Base-by-base conservation (phyloP, 2,329 filamentous ascomycete genomes). In the Pyrenophora tritici-repentis region DNA sequence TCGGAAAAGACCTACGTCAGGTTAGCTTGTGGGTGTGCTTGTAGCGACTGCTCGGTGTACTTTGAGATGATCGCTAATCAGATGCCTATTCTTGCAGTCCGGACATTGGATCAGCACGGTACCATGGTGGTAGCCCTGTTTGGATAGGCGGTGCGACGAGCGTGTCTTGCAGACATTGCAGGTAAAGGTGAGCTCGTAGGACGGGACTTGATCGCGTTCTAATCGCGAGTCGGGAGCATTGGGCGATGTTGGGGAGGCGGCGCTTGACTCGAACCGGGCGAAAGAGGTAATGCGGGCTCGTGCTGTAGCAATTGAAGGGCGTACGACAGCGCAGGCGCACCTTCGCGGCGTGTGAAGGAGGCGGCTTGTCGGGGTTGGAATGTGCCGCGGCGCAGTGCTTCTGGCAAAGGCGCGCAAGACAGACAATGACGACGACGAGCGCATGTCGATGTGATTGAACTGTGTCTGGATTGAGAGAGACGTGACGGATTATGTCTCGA, bases 81-180 rank as follows among this genome's bases (percentile, higher is more conserved):
- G 77, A 77, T 99, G 94, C 18, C 91, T 83, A 70, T 90, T 92
- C 66, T 87, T 86, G 75, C 94, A 99, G 3, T 80, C 79, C 0
- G 94, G 93, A 71, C 94, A 99, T 29, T 88, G 87, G 59, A 97
- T 92, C 50, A 99, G 79, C 4, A 94, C 88, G 1, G 91, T 93
- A 31, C 94, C 94, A 57, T 87, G 81, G 75, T 97, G 92, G 72
- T 99, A 99, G 26, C 91, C 94, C 70, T 97, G 94, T 75, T 97
- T 97, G 24, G 90, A 91, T 64, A 99, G 81, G 42, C 83, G 83
- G 76, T 99, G 95, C 10, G 86, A 82, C n/a, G 90, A 95, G 50
- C 92, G 87, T 31, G 83, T 78, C 38, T 81, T 79, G 76, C 94
- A 99, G 26, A 90, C 90, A 52, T 89, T 86, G 82, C 94, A 99